Evolutionary conservation across 78 protist genomes (phyloP).

Genomic region (Blattamonas nauphoetae): DNA sequence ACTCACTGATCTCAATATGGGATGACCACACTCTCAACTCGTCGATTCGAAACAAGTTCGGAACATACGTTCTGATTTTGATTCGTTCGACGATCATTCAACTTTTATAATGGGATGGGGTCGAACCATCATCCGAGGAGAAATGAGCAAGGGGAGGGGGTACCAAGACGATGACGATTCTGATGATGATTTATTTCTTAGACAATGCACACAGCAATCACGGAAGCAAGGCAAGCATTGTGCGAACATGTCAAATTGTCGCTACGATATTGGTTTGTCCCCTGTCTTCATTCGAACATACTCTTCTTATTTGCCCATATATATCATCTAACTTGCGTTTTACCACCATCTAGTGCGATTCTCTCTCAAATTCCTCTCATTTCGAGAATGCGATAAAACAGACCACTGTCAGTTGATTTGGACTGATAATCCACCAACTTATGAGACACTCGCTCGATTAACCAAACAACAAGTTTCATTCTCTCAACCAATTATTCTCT

Average conservation of each 20-base stretch:
- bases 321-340: too few species aligned
- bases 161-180: background rate
- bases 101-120: too few species aligned
- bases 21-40: too few species aligned
- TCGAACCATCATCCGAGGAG: too few species aligned
- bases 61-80: too few species aligned
- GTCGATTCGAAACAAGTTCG: too few species aligned
- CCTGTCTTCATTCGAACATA: background rate
- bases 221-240: background rate
- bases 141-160: too few species aligned
- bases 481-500: background rate
- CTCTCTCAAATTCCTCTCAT: background rate
- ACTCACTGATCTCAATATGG: too few species aligned
- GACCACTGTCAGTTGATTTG: background rate
- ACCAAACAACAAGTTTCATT: background rate
- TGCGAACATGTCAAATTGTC: background rate
- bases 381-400: background rate
- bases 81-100: too few species aligned
- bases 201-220: background rate
- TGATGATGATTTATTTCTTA: background rate
- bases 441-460: background rate
- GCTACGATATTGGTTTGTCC: background rate
- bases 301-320: too few species aligned
- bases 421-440: background rate
- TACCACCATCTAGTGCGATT: background rate